Evolutionary conservation across 441 rosid genomes (phyloP).

Genomic region (Viola pubescens): DNA sequence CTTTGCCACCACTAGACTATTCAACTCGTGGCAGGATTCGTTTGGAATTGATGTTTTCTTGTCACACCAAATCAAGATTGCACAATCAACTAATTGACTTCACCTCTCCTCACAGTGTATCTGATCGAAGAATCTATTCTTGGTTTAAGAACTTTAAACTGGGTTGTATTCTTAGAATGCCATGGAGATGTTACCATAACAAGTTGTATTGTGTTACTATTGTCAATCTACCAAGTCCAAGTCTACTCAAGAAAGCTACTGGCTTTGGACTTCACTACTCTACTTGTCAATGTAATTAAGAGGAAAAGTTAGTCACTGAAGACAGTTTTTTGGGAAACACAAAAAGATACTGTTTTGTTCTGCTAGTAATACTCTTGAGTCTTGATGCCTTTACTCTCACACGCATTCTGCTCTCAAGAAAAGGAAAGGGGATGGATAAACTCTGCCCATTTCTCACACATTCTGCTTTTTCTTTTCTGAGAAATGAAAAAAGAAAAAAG

Average conservation of each 20-base stretch:
- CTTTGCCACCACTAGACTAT: no score
- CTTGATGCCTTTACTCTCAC: neutral
- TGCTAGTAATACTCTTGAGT: neutral
- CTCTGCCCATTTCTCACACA: neutral
- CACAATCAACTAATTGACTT: no score
- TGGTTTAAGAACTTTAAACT: no score
- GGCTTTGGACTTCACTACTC: neutral
- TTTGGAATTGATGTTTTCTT: no score
- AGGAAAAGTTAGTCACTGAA: slow-evolving; percentile 4
- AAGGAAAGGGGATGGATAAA: neutral
- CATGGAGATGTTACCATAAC: no score
- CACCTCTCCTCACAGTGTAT: no score
- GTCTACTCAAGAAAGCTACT: neutral
- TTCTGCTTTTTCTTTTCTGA: slow-evolving; percentile 1
- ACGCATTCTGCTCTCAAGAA: neutral
- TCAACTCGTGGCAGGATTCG: no score
- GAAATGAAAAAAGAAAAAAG: slow-evolving; percentile 7
- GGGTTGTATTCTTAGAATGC: no score
- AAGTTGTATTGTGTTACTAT: neutral
- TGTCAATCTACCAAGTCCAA: neutral
- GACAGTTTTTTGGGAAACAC: slow-evolving; percentile 14
- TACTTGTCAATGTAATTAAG: neutral
- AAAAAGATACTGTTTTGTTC: slow-evolving; percentile 6
- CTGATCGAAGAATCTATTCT: no score
- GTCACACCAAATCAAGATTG: no score